Evolutionary conservation across 169 alveolate species (phyloP).

Genomic region (Cryptosporidium bovis): DNA sequence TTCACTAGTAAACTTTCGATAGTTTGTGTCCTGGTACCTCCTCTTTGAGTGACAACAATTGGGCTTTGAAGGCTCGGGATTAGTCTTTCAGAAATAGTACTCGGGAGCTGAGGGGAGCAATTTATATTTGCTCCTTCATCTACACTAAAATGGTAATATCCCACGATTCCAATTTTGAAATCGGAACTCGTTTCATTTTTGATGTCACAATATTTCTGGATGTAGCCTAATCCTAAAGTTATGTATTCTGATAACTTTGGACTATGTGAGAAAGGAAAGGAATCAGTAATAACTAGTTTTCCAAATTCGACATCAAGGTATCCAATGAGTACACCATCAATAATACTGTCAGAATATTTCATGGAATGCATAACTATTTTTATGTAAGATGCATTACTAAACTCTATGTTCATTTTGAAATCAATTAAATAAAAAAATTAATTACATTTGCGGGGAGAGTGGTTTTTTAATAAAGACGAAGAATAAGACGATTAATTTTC

Average conservation of each 20-base stretch:
- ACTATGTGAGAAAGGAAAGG: constrained; percentile 55
- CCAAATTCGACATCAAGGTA: neutral
- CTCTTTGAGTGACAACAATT: neutral
- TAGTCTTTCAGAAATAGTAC: constrained; percentile 7
- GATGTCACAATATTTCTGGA: constrained; percentile 22
- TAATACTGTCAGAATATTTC: constrained; percentile 12
- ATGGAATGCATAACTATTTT: constrained; percentile 34
- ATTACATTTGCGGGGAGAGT: neutral
- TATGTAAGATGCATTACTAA: constrained; percentile 1
- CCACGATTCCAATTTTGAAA: neutral
- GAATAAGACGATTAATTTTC: neutral
- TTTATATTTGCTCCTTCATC: neutral
- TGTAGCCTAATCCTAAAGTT: constrained; percentile 29
- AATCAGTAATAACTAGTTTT: constrained; percentile 1
- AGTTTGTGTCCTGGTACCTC: too few relatives aligned
- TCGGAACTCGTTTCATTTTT: neutral
- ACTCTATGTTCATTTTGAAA: constrained; percentile 27
- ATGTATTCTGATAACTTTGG: constrained; percentile 21
- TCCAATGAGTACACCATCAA: constrained; percentile 58
- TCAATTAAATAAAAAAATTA: neutral
- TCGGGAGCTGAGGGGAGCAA: neutral
- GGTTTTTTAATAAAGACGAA: neutral
- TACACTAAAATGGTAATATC: constrained; percentile 3
- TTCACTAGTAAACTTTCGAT: neutral
- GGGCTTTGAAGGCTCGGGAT: neutral